Conservation (phyloP, 2,329 filamentous ascomycete genomes). For the Grosmannia serpens region DNA sequence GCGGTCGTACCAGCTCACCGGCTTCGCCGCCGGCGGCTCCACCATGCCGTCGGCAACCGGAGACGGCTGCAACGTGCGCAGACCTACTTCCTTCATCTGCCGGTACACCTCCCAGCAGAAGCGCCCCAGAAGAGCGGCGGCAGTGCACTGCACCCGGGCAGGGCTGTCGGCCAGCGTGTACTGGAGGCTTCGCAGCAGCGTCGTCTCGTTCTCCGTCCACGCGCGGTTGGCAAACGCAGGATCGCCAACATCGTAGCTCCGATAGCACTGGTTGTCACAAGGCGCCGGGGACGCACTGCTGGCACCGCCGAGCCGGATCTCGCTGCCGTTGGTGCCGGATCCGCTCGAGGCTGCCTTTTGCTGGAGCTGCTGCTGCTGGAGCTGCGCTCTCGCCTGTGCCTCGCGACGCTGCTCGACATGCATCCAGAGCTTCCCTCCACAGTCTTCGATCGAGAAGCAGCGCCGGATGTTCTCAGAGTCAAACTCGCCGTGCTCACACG, state of each 20-base stretch:
- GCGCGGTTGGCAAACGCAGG: slow-evolving; percentile 20
- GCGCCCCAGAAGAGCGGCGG: slow-evolving; percentile 36
- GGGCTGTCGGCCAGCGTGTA: slow-evolving; percentile 30
- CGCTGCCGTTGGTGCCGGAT: not conserved
- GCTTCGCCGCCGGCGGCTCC: slow-evolving; percentile 26
- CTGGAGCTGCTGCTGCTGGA: not conserved
- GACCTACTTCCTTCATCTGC: slow-evolving; percentile 28
- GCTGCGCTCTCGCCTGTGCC: slow-evolving; percentile 15
- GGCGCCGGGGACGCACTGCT: slow-evolving; percentile 7
- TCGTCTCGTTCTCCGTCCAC: slow-evolving; percentile 39
- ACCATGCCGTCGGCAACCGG: slow-evolving; percentile 6
- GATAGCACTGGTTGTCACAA: slow-evolving; percentile 33
- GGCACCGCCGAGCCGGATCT: not conserved
- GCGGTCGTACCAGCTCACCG: slow-evolving; percentile 44
- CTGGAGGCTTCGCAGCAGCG: slow-evolving; percentile 35
- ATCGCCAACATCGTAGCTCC: slow-evolving; percentile 20
- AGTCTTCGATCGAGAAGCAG: slow-evolving; percentile 36
- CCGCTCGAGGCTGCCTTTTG: not conserved
- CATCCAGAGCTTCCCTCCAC: slow-evolving; percentile 10
- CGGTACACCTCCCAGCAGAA: slow-evolving; percentile 40
- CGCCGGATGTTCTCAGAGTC: slow-evolving; percentile 41
- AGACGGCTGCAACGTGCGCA: slow-evolving; percentile 18
- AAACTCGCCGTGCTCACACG: slow-evolving; percentile 51
- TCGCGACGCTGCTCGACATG: slow-evolving; percentile 11
- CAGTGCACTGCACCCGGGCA: slow-evolving; percentile 35